phyloP scores from a whole-genome alignment of 768 basidiomycete genomes.

The Hygrophorus pudorinus region DNA sequence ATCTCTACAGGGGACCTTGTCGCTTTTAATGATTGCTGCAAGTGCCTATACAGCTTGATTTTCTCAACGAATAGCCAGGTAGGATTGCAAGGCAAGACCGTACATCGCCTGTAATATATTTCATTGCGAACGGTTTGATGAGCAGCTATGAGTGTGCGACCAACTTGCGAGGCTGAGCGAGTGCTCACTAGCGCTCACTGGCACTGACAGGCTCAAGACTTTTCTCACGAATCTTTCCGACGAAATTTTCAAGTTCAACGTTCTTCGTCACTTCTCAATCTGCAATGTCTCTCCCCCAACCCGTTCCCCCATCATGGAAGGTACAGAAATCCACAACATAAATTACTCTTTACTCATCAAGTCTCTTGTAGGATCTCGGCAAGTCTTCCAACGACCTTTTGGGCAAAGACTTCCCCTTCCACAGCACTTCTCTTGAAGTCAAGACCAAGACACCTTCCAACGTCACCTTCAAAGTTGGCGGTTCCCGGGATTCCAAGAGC shows the following conservation, averaged over 20 bases:
- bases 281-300: conserved; percentile 85
- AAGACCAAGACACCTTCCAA: conserved; percentile 85
- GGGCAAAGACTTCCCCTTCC: conserved; percentile 84
- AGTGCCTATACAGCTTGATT: conserved; percentile 42
- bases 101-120: conserved; percentile 33
- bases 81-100: conserved; percentile 7
- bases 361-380: conserved; percentile 64
- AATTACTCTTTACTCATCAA: background rate
- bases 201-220: too few relatives aligned
- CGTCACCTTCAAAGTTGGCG: conserved; percentile 90
- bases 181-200: too few relatives aligned
- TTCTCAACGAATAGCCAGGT: conserved; percentile 4
- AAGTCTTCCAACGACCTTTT: conserved; percentile 96
- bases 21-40: conserved; percentile 56
- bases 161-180: too few relatives aligned
- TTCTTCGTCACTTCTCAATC: conserved; percentile 9
- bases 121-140: conserved; percentile 4
- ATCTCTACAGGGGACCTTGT: too few relatives aligned
- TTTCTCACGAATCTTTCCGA: too few relatives aligned
- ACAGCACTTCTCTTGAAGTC: conserved; percentile 63
- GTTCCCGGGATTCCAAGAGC: conserved; percentile 64
- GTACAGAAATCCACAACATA: conserved; percentile 27
- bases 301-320: conserved; percentile 97
- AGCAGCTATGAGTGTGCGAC: too few relatives aligned
- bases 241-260: background rate